Base-by-base conservation (phyloP, 345 rosid species). In the Camelina sativa region DNA sequence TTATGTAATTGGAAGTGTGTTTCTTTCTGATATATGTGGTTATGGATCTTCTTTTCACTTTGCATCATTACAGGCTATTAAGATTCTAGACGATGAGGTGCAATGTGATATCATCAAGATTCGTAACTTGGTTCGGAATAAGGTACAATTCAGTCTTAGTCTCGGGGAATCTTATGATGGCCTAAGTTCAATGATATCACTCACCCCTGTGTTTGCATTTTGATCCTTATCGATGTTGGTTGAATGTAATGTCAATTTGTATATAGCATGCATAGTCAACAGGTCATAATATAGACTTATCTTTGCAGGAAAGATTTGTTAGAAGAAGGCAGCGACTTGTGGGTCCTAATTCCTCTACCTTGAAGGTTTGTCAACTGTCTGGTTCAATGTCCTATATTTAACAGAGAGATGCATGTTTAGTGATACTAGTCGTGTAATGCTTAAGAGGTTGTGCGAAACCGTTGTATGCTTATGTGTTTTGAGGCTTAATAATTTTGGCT, bases 71-170 rank as follows among this genome's bases (percentile, higher is more conserved):
- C 54, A 91, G 97, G 97, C 97, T n/a, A 78, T 95, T 71, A 90
- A 86, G 84, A 80, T 95, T 70, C 78, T 92, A 48, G 75, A 88
- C 44, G 99, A 92, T 71, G 97, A 92, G 61, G 52, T 86, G 86
- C 92, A 87, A n/a, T 95, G 93, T 41, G 99, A 92, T 77, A 82
- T 92, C 61, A 92, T 90, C 79, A 90, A 90, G 84, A 95, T 95
- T 47, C 90, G 93, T 54, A 83, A 69, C 81, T 81, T 95, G 82
- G 95, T 92, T 60, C 86, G 87, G 55, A 95, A 87, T 57, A 92
- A 86, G 99, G 97, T 95, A 43, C 11, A 4, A 1, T 28, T 65
- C 25, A 6, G 50, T 54, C 59, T 46, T 41, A 8, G 12, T 75
- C 16, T 37, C 68, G 8, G 10, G 38, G 8, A 0, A 43, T 72